Evolutionary conservation across 495 filamentous ascomycete species (phyloP), one percentile per base, ranked within the genome.

Genomic region (Hypoxylon fuscum): DNA sequence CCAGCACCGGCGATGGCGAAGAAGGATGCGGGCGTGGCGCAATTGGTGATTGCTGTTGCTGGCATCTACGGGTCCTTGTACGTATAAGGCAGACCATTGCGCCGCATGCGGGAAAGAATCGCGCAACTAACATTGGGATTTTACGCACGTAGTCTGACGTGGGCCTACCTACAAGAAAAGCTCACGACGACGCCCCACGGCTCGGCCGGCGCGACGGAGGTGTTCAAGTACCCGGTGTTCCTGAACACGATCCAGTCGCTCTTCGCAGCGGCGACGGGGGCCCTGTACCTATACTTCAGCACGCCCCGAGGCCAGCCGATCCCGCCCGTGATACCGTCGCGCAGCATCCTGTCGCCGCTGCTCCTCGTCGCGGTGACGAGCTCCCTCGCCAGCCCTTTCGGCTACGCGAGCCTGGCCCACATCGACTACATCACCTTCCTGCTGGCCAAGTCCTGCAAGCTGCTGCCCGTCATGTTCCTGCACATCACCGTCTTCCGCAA

Each of bases 351-450:
- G 29, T 72, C 83, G 25, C 91, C 93, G n/a, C 81, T 98, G 15
- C 66, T 91, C 47, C 86, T 97, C 41, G 92, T 98, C 51, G 90
- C 92, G 64, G 76, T 96, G 42, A 96, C 90, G 18, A 89, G 87
- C 61, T 90, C 91, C 1, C 90, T 98, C 57, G 91, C 94, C 15
- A 90, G 88, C 5, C 95, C 95, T 23, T 98, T 98, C 66, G 95
- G 95, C 62, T 98, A 98, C 77, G 93, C 94, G 38, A 88, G 86
- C 42, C 88, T 98, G 40, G 84, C 87, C 32, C 94, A 98, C 74
- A 94, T 98, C 78, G 95, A 98, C 83, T 98, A 98, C 82, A 89
- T 98, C 71, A 98, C 95, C 17, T 98, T 93, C 80, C 94, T 97
- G 74, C 91, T 98, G 20, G 96, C 95, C 63, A 98, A 98, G 74